Base-by-base conservation (phyloP, 257 asterid species). In the Henckelia pumila region DNA sequence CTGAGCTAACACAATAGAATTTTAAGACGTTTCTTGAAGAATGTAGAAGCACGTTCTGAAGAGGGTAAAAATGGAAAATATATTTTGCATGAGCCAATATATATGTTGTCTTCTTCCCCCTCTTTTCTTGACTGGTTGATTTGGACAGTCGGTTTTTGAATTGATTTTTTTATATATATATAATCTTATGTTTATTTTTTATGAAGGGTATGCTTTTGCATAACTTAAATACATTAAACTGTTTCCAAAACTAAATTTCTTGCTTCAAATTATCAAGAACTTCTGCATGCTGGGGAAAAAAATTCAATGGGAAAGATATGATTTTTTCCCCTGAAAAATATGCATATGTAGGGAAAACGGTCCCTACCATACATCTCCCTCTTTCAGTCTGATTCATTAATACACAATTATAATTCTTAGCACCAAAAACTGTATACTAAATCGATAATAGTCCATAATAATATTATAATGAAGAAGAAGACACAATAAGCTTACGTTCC, bases 401-500 rank as follows among this genome's bases (percentile, higher is more conserved):
- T n/a, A 11, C 49, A 11, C 49, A 37, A 37, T 2, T n/a, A n/a
- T n/a, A n/a, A n/a, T 37, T 37, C 16, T 37, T 13, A 37, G 3
- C 14, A 35, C 3, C 44, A 35, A 35, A 2, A 10, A 2, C 8
- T 10, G 13, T 35, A 7, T 35, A 9, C 14, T 9, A 35, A 35
- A 35, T 35, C 44, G 8, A 35, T 35, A n/a, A n/a, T n/a, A n/a
- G n/a, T n/a, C n/a, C n/a, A n/a, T n/a, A n/a, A n/a, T n/a, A n/a
- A n/a, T n/a, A n/a, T n/a, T n/a, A n/a, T n/a, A n/a, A n/a, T n/a
- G n/a, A n/a, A n/a, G n/a, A n/a, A n/a, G n/a, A n/a, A n/a, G n/a
- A n/a, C n/a, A n/a, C n/a, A n/a, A n/a, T n/a, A n/a, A n/a, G n/a
- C 84, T 79, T 73, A 79, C 84, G 9, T 79, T 79, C 81, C 81